Base-by-base conservation (phyloP, 202 grass and related monocot genomes). In the Miscanthus sacchariflorus region DNA sequence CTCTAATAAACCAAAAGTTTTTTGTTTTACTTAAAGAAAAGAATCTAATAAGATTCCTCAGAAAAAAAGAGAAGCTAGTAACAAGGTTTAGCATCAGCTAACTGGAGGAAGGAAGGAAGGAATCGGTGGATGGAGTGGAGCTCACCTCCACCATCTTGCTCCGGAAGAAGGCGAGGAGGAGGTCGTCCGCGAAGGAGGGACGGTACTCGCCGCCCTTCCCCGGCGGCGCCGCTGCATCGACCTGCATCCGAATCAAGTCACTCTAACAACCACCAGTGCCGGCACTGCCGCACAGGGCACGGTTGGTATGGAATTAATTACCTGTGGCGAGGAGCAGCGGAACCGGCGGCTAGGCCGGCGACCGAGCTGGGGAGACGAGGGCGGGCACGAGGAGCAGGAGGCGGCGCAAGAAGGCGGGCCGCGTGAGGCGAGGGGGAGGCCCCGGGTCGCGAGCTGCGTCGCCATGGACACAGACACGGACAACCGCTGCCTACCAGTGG, bases 91-190 rank as follows among this genome's bases (percentile, higher is more conserved):
- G 18, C 27, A 54, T 5, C 13, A 28, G 39, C 6, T 21, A 84
- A 54, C n/a, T 14, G 8, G 8, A 59, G 36, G 36, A 58, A 1
- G 5, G 6, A 23, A 23, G 54, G 75, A 15, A 2, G 1, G 12
- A 63, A 6, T 11, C 5, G 49, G 44, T 46, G 23, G 81, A 91
- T 28, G 79, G 59, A 64, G 9, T 64, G 59, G 78, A 54, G 80
- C 82, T 85, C 90, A 94, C 93, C 93, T 96, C 83, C 87, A 98
- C 96, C 93, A 98, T 98, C 85, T 94, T 98, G 63, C 84, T 82
- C 77, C 93, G 89, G 85, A 96, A 98, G 85, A 93, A 96, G 66
- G 63, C 39, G 42, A 94, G 87, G 24, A 98, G 83, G 43, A 93
- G 7, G 71, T 87, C 77, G 27, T 98, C 96, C 12, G 86, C 82